These are phyloP conservation scores for Nicotiana noctiflora DNA, from an alignment of 257 asterid species.

Conservation along the genomic window DNA sequence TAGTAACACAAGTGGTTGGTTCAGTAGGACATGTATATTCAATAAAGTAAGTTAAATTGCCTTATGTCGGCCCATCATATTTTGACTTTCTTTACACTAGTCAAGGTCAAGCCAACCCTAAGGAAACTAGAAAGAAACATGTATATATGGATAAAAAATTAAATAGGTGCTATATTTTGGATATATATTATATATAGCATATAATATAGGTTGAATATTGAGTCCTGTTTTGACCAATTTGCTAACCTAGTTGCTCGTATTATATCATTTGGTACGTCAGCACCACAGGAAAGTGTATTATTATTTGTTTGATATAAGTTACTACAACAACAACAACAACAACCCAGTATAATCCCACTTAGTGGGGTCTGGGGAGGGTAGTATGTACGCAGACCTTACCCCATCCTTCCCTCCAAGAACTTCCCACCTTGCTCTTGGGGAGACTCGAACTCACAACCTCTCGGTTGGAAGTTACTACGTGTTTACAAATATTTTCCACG, in stretches of 20 bases:
- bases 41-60: neutral
- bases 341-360: no score
- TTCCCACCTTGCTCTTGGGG: no score
- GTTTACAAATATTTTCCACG: neutral
- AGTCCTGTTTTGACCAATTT: slow-evolving; percentile 8
- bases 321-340: no score
- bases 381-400: no score
- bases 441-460: no score
- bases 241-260: neutral
- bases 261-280: slow-evolving; percentile 3
- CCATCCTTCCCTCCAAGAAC: no score
- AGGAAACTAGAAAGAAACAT: neutral
- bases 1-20: neutral
- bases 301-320: neutral
- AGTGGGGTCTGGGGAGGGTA: no score
- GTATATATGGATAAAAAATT: neutral
- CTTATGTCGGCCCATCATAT: neutral
- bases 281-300: neutral
- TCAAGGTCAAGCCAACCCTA: neutral
- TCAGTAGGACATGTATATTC: neutral
- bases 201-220: neutral
- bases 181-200: neutral
- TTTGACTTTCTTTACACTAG: neutral
- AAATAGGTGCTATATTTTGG: neutral
- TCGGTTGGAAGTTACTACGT: neutral